Conservation (phyloP, 352 stramenopile species). For the Phytophthora fragariae region DNA sequence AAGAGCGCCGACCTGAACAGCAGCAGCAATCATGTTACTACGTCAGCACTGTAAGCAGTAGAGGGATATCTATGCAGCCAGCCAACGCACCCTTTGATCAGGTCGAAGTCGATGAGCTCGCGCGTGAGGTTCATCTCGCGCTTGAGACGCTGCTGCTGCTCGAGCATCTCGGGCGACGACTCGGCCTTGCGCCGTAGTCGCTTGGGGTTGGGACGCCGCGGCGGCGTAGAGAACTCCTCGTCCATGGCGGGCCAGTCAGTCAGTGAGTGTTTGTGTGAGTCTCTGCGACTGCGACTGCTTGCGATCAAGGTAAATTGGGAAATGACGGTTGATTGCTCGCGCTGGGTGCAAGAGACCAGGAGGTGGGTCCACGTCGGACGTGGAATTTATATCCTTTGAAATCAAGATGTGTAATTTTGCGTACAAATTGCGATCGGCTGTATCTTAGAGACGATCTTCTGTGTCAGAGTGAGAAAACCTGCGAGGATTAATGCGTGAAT, state of each 20-base stretch:
- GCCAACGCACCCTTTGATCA: slow-evolving; percentile 79
- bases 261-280: slow-evolving; percentile 2
- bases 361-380: background rate
- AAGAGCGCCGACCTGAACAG: slow-evolving; percentile 75
- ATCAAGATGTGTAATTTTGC: too few species aligned
- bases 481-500: background rate
- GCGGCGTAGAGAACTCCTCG: slow-evolving; percentile 47
- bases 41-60: background rate
- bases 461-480: background rate
- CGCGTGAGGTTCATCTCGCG: slow-evolving; percentile 70
- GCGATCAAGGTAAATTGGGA: slow-evolving; percentile 39
- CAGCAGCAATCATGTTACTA: slow-evolving; percentile 1
- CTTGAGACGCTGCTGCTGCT: slow-evolving; percentile 53
- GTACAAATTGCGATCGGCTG: too few species aligned
- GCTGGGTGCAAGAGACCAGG: too few species aligned
- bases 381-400: slow-evolving; percentile 20
- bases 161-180: slow-evolving; percentile 45
- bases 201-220: slow-evolving; percentile 39
- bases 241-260: slow-evolving; percentile 29
- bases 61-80: background rate
- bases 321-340: slow-evolving; percentile 32
- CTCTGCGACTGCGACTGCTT: slow-evolving; percentile 13
- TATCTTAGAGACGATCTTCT: background rate
- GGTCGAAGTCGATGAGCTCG: slow-evolving; percentile 89
- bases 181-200: slow-evolving; percentile 61